Evolutionary conservation across 2,329 filamentous ascomycete species (phyloP), one percentile per base, ranked within the genome.

Genomic region (Epichloe glyceriae): DNA sequence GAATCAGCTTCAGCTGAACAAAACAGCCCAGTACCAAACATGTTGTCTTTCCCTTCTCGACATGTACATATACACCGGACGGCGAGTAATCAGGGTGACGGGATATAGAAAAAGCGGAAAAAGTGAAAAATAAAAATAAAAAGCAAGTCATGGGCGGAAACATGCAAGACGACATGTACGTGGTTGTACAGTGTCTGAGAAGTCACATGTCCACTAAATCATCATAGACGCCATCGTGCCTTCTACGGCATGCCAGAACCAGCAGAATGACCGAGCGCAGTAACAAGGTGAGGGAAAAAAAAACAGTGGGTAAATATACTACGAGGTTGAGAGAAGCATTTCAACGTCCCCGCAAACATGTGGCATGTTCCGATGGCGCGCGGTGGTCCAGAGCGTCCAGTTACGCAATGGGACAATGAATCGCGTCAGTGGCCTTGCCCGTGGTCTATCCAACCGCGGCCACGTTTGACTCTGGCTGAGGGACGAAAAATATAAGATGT

Each of bases 171-270:
- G 22, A 33, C 17, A 12, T 38, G 20, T 43, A 20, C 40, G 14
- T 40, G 11, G 3, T 41, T 14, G 37, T 35, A 19, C 33, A 42
- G 30, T 41, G 17, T 49, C 47, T 34, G 33, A 5, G 12, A 22
- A 35, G 5, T 30, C 20, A 26, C 38, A 34, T 49, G 33, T 37
- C 47, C 38, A 33, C 26, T 20, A 20, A 20, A 43, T 49, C 38
- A 49, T 49, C 39, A 43, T n/a, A 43, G 30, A 46, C 47, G 47
- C 47, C 47, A 48, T 49, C 30, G 34, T 49, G 47, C 47, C 47
- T 43, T 17, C 39, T 26, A 33, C 11, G 46, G 46, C 46, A 43
- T 30, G 33, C 38, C 39, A 38, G 4, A 26, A 37, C 30, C 39
- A 37, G 30, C 10, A 30, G 30, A 30, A 11, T 30, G 30, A 30